Evolutionary conservation across 441 rosid species (phyloP), one percentile per base, ranked within the genome.

Genomic region (Oxalis stricta): DNA sequence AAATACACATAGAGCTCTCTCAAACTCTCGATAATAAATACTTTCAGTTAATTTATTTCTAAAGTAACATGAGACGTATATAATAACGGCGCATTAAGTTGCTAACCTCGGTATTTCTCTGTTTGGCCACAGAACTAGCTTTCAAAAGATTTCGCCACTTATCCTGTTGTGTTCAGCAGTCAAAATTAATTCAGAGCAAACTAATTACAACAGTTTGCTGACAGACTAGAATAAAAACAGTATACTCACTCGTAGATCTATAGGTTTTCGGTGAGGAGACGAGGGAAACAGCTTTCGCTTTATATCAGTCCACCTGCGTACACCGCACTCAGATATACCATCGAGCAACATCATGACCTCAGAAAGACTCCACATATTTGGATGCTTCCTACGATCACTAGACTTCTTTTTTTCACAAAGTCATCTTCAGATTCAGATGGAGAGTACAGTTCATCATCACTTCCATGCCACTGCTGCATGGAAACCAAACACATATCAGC

Each of bases 281-380:
- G 94, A 66, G 26, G 74, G 46, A 57, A 85, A 85, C 53, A 74
- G 61, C 30, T 55, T 61, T 54, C 76, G 78, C 67, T 82, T 82
- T 66, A 89, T 85, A 59, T 83, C 89, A 1, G 94, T 89, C 96
- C 98, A 89, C 68, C 70, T 81, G 38, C 96, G 92, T 51, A 82
- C 86, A 65, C 94, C 96, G 53, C 52, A 80, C 52, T 69, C 68
- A 66, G 84, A 65, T 57, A 91, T 77, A 39, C 96, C 98, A 60
- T 91, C 87, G 60, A 85, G 59, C 69, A 91, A 59, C 54, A 75
- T 80, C 45, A 60, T 61, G 60, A 83, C 96, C 64, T 91, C 98
- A 1, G 72, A 56, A 59, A 62, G 58, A 26, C 87, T 78, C 98
- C 96, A 85, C 87, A 78, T 64, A 49, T 72, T 80, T 64, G 85